Evolutionary conservation across 805 yeast species (phyloP), one percentile per base, ranked within the genome.

Genomic region (Henningerozyma blattae): DNA sequence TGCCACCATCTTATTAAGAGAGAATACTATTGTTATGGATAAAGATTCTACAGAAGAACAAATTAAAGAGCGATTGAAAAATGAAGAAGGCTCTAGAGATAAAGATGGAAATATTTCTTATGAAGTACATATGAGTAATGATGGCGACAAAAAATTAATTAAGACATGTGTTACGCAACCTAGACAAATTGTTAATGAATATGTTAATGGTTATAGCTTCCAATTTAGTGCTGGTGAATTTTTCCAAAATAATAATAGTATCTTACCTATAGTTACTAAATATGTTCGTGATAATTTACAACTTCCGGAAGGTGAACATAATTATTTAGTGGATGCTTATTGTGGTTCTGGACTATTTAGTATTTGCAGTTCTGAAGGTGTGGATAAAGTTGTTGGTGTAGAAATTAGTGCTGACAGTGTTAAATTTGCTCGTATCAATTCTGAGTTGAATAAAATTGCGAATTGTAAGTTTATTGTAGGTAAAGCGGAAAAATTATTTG

Each of bases 271-370:
- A 3, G 93, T 91, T 15, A 80, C 94, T 4, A 64, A 66, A 27
- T 87, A 84, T 52, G 98, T 91, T 14, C 72, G 78, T 39, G 67
- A 74, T 7, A 83, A 84, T 48, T 59, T 87, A 34, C 64, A 64
- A 32, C 57, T 73, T 24, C 59, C 66, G 9, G 64, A 62, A 15
- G 61, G 56, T 5, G 65, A 64, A 20, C 10, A 24, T 5, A 71
- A 73, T 47, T 85, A 76, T 51, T 61, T 87, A 32, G 94, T 87
- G 18, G 97, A 87, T 56, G 94, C 96, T 0, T 87, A 87, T 61
- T 87, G 97, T 65, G 97, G 97, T 2, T 82, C 94, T 3, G 98
- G 98, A 0, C 63, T 91, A 28, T 91, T 91, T 58, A 81, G 93
- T 40, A 77, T 91, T 37, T 76, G 95, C 7, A 79, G 94, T 46